Base-by-base conservation (phyloP, 1,284 basidiomycete genomes). In the Lentinus polychrous region DNA sequence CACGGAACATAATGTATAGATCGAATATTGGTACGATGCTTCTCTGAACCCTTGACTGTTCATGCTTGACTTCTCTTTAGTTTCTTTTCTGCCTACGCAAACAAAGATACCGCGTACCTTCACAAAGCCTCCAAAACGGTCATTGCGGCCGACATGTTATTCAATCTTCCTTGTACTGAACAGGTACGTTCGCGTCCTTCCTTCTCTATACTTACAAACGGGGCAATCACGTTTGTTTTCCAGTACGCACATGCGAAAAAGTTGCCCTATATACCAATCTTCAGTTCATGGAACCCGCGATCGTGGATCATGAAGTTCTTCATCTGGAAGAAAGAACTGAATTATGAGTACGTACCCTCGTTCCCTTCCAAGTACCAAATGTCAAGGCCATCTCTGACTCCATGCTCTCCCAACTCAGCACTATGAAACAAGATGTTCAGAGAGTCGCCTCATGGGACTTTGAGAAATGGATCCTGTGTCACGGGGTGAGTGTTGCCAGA, bases 91-190 rank as follows among this genome's bases (percentile, higher is more conserved):
- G 87, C 90, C 0, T 84, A 87, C 65, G 72, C 71, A 55, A 94
- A 93, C 64, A 83, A 91, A 63, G 95, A 97, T 54, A 79, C 96
- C 11, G 91, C 91, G 0, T 96, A 94, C 64, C 77, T 88, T 52
- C 95, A 98, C 62, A 69, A 73, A 12, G 75, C 81, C 0, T 86
- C 83, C n/a, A 89, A 83, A 61, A 84, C 88, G 0, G 70, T 97
- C 48, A 78, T 98, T 49, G 74, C 88, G 62, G 95, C 90, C 0
- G 95, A 99, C 64, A 70, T 97, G 41, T 64, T 98, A 3, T 86
- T 95, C 73, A 97, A 98, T 67, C 71, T 97, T 5, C 94, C 94
- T 0, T 75, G 80, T 3, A 83, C 66, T 0, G 94, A 98, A 66
- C 94, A 97, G 70, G 88, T 87, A 54, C 24, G 66, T 58, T 4